A percentile compares a stretch with the other conserved stretches of the same genome.
Evolutionary conservation across 305 asterid species (phyloP).

Genomic region (Ilex paraguariensis): DNA sequence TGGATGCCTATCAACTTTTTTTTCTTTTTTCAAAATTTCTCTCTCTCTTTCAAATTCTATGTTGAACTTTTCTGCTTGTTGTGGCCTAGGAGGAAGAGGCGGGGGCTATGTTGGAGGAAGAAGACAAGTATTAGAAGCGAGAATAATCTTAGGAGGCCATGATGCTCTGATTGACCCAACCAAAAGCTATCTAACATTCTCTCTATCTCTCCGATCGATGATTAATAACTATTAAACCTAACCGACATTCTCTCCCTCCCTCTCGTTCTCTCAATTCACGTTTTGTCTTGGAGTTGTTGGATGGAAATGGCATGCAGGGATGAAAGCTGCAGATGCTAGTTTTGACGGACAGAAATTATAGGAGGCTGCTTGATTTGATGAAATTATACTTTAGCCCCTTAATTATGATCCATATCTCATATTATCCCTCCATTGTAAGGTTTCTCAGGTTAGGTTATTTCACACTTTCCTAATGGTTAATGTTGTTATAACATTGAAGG

Average conservation of each 20-base stretch:
- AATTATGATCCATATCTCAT: no score
- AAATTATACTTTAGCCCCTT: no score
- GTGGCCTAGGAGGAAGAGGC: no score
- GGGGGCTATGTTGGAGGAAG: slow-evolving; percentile 8
- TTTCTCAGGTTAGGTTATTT: no score
- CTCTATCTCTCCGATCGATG: slow-evolving; percentile 17
- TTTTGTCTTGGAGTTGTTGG: slow-evolving; percentile 62
- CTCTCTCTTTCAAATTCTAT: no score
- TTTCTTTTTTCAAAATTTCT: no score
- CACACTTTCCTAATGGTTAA: no score
- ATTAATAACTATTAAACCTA: slow-evolving; percentile 31
- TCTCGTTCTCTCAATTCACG: slow-evolving; percentile 3
- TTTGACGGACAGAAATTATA: slow-evolving; percentile 14
- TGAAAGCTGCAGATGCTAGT: slow-evolving; percentile 45
- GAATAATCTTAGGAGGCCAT: slow-evolving; percentile 52
- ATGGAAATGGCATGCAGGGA: slow-evolving; percentile 64
- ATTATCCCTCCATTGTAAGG: no score
- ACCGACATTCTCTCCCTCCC: slow-evolving; percentile 42
- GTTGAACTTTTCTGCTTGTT: no score
- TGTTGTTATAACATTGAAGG: no score
- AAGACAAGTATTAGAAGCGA: slow-evolving; percentile 66
- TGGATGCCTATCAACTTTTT: slow-evolving; percentile 21
- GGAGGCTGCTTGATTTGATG: slow-evolving; percentile 16
- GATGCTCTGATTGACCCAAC: slow-evolving; percentile 46
- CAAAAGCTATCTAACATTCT: slow-evolving; percentile 45